Base-by-base conservation (phyloP, 495 filamentous ascomycete genomes). In the Lasiosphaeriaceae sp. region DNA sequence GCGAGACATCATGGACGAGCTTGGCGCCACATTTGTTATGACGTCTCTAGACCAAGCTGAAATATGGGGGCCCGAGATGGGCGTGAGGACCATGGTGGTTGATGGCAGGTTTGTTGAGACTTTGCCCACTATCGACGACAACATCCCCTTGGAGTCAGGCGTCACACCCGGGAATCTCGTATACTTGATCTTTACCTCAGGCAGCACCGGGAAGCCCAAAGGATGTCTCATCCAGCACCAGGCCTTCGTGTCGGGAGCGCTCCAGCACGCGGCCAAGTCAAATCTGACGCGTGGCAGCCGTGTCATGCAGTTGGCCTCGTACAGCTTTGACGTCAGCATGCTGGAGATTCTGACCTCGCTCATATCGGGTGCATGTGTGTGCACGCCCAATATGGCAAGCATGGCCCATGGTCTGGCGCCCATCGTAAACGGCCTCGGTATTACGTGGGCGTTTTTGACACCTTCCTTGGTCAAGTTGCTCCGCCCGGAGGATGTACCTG, bases 291-390 rank as follows among this genome's bases (percentile, higher is more conserved):
- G 66, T 0, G 50, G 51, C 1, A 75, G 76, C 9, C 61, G 80
- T 6, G 71, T 80, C 1, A 59, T 87, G 12, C 81, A 88, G 54
- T 86, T 82, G 52, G 78, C 83, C 3, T 77, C 81, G 22, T 82
- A 81, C 58, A 80, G 79, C 0, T 88, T 86, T 31, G 85, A 89
- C 54, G 74, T 77, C 14, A 77, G 76, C 41, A 64, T 84, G 6
- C 55, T 76, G 1, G 82, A 87, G 17, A 80, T 81, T 3, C 71
- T 85, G n/a, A 76, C 78, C 12, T 74, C 79, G 0, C 66, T 89
- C 6, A 80, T 80, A 63, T 22, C 41, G 2, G 73, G 73, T 6
- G 70, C 51, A 14, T 65, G 59, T 35, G 54, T 76, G 7, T 74
- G 71, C 53, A 63, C 74, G 20, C 67, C 71, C 35, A 67, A 8